These are phyloP conservation scores for Paramecium caudatum DNA, from an alignment of 73 alveolate species.

Conservation along the genomic window DNA sequence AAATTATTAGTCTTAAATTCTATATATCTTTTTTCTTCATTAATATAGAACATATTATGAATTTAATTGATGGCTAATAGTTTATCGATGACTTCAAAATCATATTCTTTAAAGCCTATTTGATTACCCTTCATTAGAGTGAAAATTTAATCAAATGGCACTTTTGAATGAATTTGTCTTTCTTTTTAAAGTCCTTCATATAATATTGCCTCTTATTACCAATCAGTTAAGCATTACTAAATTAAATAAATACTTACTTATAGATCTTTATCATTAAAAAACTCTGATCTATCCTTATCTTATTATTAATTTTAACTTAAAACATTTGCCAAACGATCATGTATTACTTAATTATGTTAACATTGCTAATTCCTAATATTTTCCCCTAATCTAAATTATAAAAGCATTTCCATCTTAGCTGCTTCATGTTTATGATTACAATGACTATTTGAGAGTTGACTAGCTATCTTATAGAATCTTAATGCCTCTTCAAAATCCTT, in stretches of 20 bases:
- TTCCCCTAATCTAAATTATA: background rate
- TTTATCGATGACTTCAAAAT: background rate
- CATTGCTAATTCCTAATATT: background rate
- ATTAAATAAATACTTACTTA: background rate
- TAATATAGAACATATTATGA: slow-evolving; percentile 6
- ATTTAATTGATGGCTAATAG: background rate
- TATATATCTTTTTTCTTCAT: slow-evolving; percentile 15
- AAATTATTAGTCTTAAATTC: background rate
- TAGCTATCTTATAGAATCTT: background rate
- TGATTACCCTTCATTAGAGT: no score
- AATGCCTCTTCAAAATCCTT: slow-evolving; percentile 35
- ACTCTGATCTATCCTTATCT: background rate
- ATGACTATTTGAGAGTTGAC: background rate
- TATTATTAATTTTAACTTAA: background rate
- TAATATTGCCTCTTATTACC: background rate
- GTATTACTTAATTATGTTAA: background rate
- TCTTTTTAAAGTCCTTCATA: background rate
- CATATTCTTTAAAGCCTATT: background rate
- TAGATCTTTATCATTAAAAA: background rate
- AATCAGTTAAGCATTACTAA: background rate
- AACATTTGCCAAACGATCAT: background rate
- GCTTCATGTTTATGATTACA: background rate
- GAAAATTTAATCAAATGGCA: background rate
- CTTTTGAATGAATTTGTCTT: background rate
- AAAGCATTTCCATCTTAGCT: background rate